phyloP scores from a whole-genome alignment of 2,329 filamentous ascomycete species.

The Alternaria viburni region DNA sequence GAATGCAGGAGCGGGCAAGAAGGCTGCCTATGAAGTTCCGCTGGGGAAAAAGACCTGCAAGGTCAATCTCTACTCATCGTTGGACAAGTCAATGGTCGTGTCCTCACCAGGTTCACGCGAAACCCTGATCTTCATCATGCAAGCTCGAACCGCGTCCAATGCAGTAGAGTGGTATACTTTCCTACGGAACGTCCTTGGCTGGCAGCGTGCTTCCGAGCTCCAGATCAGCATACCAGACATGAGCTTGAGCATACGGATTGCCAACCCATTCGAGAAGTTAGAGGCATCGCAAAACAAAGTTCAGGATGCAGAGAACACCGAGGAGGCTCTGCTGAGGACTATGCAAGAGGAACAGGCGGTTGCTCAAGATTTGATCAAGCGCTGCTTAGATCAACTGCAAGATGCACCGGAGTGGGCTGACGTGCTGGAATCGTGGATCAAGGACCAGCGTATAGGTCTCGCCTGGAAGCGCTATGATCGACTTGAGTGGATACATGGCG shows the following conservation, averaged over 20 bases:
- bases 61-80: constrained; percentile 68
- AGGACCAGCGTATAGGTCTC: constrained; percentile 65
- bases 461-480: constrained; percentile 74
- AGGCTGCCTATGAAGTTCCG: constrained; percentile 63
- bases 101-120: constrained; percentile 63
- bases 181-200: constrained; percentile 65
- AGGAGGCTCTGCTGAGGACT: constrained; percentile 54
- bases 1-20: constrained; percentile 57
- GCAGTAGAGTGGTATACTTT: constrained; percentile 75
- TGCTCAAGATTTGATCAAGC: constrained; percentile 62
- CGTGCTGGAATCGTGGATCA: constrained; percentile 65
- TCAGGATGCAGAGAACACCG: constrained; percentile 53
- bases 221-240: constrained; percentile 69
- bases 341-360: constrained; percentile 61
- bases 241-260: constrained; percentile 63
- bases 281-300: constrained; percentile 53
- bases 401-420: constrained; percentile 65
- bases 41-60: constrained; percentile 60
- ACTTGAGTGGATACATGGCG: constrained; percentile 71
- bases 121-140: constrained; percentile 66
- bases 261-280: constrained; percentile 64
- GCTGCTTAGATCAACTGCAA: constrained; percentile 65
- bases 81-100: constrained; percentile 71
- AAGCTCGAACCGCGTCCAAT: constrained; percentile 65
- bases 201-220: constrained; percentile 62